A percentile compares a stretch with the other conserved stretches of the same genome.
These are phyloP conservation scores for Phytophthora macrochlamydospora DNA, from an alignment of 352 stramenopile species.

Conservation along the genomic window DNA sequence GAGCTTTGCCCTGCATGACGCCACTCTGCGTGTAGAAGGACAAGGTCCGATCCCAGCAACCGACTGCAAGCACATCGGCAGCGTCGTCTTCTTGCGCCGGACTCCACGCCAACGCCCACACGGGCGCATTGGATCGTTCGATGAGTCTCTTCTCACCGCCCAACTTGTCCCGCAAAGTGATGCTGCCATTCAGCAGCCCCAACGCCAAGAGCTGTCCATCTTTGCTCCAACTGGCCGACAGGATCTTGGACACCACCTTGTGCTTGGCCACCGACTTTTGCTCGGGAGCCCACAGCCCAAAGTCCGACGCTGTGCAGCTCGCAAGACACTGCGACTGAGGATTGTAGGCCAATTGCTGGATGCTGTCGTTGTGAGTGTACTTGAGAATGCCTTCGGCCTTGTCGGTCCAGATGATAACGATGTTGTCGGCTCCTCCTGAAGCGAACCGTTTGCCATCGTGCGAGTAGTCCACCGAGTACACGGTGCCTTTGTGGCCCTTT, in stretches of 20 bases:
- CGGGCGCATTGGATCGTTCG: constrained; percentile 72
- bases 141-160: constrained; percentile 92
- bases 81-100: constrained; percentile 75
- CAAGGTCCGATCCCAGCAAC: constrained; percentile 94
- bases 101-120: constrained; percentile 91
- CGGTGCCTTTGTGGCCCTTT: constrained; percentile 91
- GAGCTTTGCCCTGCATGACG: constrained; percentile 83
- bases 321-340: constrained; percentile 91
- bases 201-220: constrained; percentile 93
- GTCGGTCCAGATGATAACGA: constrained; percentile 97
- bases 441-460: constrained; percentile 93
- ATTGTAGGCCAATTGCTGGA: constrained; percentile 94
- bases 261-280: constrained; percentile 95
- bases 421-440: constrained; percentile 93
- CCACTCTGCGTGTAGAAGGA: constrained; percentile 92
- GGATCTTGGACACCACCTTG: constrained; percentile 94
- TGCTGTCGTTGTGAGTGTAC: constrained; percentile 95
- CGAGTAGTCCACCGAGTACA: constrained; percentile 93
- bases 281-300: constrained; percentile 94
- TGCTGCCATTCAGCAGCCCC: constrained; percentile 90
- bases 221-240: constrained; percentile 91
- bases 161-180: constrained; percentile 92
- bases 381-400: constrained; percentile 96
- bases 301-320: constrained; percentile 94
- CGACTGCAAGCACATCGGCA: constrained; percentile 89